Conservation (phyloP, 192 early-diverging fungal genomes). For the Entomortierella chlamydospora region DNA sequence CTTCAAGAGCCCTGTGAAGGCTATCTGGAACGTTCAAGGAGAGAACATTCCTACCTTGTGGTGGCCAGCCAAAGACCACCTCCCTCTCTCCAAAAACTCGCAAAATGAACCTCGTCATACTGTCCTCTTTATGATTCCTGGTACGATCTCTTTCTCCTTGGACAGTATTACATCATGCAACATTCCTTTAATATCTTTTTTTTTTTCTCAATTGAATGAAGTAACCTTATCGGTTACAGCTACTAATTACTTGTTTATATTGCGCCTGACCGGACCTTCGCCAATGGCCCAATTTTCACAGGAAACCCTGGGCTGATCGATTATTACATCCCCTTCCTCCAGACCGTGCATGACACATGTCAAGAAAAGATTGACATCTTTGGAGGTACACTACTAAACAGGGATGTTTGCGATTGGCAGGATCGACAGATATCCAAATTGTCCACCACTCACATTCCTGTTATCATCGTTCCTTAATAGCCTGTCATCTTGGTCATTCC, state of each 20-base stretch:
- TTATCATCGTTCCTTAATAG: slow-evolving; percentile 29
- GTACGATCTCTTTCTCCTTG: slow-evolving; percentile 6
- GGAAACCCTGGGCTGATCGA: slow-evolving; percentile 88
- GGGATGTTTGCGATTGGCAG: too few species aligned
- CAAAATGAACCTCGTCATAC: slow-evolving; percentile 11
- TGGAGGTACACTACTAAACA: slow-evolving; percentile 58
- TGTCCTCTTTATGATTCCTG: slow-evolving; percentile 52
- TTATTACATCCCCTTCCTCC: slow-evolving; percentile 83
- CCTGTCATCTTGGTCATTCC: slow-evolving; percentile 72
- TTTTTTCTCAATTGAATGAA: neutral
- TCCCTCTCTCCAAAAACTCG: neutral
- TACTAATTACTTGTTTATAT: neutral
- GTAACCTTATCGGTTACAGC: neutral
- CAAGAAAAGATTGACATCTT: slow-evolving; percentile 67
- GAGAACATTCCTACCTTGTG: slow-evolving; percentile 49
- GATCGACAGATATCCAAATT: too few species aligned
- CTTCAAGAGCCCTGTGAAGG: slow-evolving; percentile 42
- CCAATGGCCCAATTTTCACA: slow-evolving; percentile 11
- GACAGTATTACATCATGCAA: too few species aligned
- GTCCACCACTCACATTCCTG: neutral
- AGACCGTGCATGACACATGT: slow-evolving; percentile 62
- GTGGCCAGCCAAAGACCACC: slow-evolving; percentile 37
- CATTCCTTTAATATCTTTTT: too few species aligned
- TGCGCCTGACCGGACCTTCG: too few species aligned
- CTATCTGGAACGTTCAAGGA: slow-evolving; percentile 50